These are phyloP conservation scores for Magnusiomyces paraingens DNA, from an alignment of 1,139 yeast species.

Conservation along the genomic window DNA sequence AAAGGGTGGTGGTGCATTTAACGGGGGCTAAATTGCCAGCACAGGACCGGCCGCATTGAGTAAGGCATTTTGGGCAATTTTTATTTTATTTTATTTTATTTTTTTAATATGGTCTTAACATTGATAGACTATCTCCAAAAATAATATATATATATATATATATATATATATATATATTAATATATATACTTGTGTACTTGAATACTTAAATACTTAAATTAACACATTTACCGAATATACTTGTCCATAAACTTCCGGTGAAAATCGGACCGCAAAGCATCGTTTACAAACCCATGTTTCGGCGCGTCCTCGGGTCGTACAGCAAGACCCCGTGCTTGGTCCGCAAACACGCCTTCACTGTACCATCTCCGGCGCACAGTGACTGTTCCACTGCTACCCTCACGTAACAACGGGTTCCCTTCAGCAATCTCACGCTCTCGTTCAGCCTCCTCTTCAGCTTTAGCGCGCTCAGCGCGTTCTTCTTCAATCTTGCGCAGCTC, in stretches of 20 bases:
- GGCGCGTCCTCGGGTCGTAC: conserved; percentile 17
- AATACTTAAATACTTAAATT: neutral
- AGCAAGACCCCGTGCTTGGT: conserved; percentile 30
- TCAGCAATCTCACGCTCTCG: conserved; percentile 30
- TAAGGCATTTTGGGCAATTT: neutral
- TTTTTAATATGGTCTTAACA: too few species aligned
- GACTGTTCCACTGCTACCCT: conserved; percentile 9
- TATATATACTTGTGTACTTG: too few species aligned
- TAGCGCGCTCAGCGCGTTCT: conserved; percentile 37
- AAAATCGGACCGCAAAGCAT: conserved; percentile 58
- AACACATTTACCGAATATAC: conserved; percentile 42
- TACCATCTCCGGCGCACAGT: conserved; percentile 38
- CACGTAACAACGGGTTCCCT: conserved; percentile 43
- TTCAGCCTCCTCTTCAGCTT: conserved; percentile 30
- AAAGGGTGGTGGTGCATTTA: neutral
- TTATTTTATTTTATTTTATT: neutral
- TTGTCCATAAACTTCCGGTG: conserved; percentile 67
- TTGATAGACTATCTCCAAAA: too few species aligned
- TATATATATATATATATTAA: too few species aligned
- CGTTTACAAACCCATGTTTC: conserved; percentile 48
- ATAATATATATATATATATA: too few species aligned
- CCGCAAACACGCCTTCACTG: conserved; percentile 44
- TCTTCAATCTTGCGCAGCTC: conserved; percentile 51
- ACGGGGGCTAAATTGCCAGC: too few species aligned
- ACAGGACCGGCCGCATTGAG: neutral